phyloP scores from a whole-genome alignment of 2,329 filamentous ascomycete genomes.

The Xylariaceae sp. region DNA sequence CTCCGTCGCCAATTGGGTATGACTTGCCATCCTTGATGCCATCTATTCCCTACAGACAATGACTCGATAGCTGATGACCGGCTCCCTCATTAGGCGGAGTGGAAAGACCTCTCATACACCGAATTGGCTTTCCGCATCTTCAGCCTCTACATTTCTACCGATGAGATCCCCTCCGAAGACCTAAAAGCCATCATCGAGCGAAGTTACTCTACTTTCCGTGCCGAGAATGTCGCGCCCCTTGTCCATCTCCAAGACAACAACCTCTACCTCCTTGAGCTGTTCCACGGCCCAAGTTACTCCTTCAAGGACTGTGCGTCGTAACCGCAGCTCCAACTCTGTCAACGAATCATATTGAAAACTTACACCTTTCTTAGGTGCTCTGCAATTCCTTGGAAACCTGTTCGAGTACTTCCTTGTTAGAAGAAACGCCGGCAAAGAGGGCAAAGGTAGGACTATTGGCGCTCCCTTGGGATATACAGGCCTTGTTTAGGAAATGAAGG shows the following conservation, averaged over 20 bases:
- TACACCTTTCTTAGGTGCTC: constrained; percentile 41
- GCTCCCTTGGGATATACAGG: background rate
- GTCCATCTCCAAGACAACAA: constrained; percentile 72
- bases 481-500: background rate
- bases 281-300: constrained; percentile 91
- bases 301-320: constrained; percentile 72
- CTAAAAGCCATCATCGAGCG: constrained; percentile 76
- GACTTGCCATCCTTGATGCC: background rate
- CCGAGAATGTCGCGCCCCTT: constrained; percentile 70
- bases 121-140: constrained; percentile 82
- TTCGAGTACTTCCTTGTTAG: constrained; percentile 83
- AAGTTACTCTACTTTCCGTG: constrained; percentile 86
- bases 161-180: constrained; percentile 75
- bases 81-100: constrained; percentile 48
- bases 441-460: constrained; percentile 29
- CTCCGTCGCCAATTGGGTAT: constrained; percentile 40
- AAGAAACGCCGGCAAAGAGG: constrained; percentile 64
- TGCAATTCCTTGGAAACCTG: constrained; percentile 94
- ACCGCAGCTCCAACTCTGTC: background rate
- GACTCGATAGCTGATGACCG: background rate
- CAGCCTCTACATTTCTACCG: constrained; percentile 76
- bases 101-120: constrained; percentile 73
- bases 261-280: constrained; percentile 84
- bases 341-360: background rate
- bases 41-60: background rate